Conservation (phyloP, 192 early-diverging fungal genomes). For the Cetraspora pellucida region DNA sequence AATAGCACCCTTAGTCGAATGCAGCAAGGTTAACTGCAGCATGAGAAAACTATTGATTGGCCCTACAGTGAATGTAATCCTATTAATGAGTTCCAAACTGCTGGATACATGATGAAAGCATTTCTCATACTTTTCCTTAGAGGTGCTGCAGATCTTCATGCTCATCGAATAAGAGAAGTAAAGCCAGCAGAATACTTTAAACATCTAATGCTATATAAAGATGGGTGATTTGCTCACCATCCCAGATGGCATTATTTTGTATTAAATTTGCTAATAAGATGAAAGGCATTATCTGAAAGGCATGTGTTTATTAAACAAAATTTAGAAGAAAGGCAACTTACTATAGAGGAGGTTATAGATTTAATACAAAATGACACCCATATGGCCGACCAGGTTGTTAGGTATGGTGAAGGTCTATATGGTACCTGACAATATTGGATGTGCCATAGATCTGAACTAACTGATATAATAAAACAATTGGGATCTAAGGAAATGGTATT, state of each 20-base stretch:
- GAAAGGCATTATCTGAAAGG: conserved; percentile 5
- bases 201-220: background rate
- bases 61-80: too few relatives aligned
- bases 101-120: too few relatives aligned
- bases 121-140: background rate
- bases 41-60: too few relatives aligned
- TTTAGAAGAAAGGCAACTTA: background rate
- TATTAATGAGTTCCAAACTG: too few relatives aligned
- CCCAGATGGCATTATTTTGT: conserved; percentile 8
- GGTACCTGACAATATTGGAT: too few relatives aligned
- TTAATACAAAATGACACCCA: too few relatives aligned
- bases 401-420: too few relatives aligned
- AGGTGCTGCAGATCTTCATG: background rate
- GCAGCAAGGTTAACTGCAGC: too few relatives aligned
- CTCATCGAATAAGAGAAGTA: background rate
- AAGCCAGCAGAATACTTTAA: conserved; percentile 23
- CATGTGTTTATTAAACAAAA: conserved; percentile 9
- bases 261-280: conserved; percentile 2
- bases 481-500: conserved; percentile 10
- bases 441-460: background rate
- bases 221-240: conserved; percentile 5
- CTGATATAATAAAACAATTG: conserved; percentile 14
- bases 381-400: too few relatives aligned
- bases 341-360: too few relatives aligned
- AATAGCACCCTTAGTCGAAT: too few relatives aligned